Base-by-base conservation (phyloP, 2,329 filamentous ascomycete species). In the Volutella citrinella region DNA sequence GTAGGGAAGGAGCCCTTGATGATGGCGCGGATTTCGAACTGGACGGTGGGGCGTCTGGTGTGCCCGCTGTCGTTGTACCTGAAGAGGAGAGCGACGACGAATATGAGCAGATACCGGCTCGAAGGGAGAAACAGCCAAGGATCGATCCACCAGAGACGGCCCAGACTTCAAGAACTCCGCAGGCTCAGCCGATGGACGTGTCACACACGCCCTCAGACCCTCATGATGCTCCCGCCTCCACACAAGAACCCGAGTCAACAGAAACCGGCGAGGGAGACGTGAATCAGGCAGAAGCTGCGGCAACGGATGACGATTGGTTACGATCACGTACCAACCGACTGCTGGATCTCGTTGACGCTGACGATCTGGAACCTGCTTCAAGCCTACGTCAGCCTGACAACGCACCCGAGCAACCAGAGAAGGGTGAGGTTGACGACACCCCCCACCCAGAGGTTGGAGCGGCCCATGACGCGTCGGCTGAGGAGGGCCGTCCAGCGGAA, bases 291-390 rank as follows among this genome's bases (percentile, higher is more conserved):
- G 38, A 52, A 48, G 36, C 56, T 48, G 66, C 68, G 31, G 70
- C 81, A 4, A 82, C 84, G 15, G 89, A 96, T 63, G 80, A 83
- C 41, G 90, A 97, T 61, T 98, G 93, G 93, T 71, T 96, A 49
- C 81, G 91, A 38, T 91, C 86, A 43, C 80, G 86, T 49, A 97
- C 90, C 11, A 96, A 83, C 63, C 78, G 91, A 51, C 68, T 95
- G 30, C 72, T 96, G 31, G 93, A 91, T 58, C 69, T 97, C 18
- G 72, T 90, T 34, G 87, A 95, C 51, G 84, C 87, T 26, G 82
- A 82, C 40, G 78, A 84, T 39, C 48, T 65, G 38, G 47, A 54
- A 34, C 43, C 46, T 40, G 40, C 39, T 19, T 36, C 30, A 27
- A 19, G 22, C 32, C 50, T 43, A 52, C 43, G 41, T 38, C 35